phyloP scores from a whole-genome alignment of 371 early-diverging fungal genomes.

The Lichtheimia corymbifera region DNA sequence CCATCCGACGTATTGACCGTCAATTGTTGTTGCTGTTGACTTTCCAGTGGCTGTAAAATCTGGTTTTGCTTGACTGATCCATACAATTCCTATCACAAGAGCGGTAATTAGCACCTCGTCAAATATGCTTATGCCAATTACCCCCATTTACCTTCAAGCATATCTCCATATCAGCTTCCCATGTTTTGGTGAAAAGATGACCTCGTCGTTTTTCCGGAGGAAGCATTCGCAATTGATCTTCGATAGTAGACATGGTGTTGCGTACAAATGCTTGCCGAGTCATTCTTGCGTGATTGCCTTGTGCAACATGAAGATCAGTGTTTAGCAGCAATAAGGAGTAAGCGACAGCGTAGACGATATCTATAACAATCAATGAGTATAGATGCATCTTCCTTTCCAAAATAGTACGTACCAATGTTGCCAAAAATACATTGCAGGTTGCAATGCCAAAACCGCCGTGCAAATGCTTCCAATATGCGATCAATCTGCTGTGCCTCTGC shows the following conservation, averaged over 20 bases:
- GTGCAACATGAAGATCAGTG: conserved; percentile 90
- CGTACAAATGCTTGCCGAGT: conserved; percentile 61
- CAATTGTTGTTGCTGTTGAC: conserved; percentile 8
- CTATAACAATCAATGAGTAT: conserved; percentile 18
- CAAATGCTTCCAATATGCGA: conserved; percentile 77
- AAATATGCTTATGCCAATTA: not conserved
- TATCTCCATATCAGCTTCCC: conserved; percentile 47
- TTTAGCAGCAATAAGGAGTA: conserved; percentile 88
- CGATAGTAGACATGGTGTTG: conserved; percentile 59
- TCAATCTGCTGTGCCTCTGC: conserved; percentile 93
- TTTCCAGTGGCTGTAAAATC: conserved; percentile 64
- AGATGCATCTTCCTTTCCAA: not conserved
- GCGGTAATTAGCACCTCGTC: not conserved
- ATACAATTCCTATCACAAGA: conserved; percentile 65
- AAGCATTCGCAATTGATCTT: conserved; percentile 43
- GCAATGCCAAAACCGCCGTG: conserved; percentile 72
- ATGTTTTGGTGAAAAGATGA: conserved; percentile 25
- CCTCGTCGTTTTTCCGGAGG: conserved; percentile 32
- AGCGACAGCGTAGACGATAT: conserved; percentile 82
- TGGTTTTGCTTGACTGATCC: conserved; percentile 72
- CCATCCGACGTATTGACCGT: not conserved
- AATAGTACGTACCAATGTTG: conserved; percentile 36
- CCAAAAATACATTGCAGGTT: conserved; percentile 65
- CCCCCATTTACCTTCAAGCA: conserved; percentile 32
- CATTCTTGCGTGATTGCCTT: conserved; percentile 64